These are phyloP conservation scores for Pythium aquatile DNA, from an alignment of 352 stramenopile species.

Conservation along the genomic window DNA sequence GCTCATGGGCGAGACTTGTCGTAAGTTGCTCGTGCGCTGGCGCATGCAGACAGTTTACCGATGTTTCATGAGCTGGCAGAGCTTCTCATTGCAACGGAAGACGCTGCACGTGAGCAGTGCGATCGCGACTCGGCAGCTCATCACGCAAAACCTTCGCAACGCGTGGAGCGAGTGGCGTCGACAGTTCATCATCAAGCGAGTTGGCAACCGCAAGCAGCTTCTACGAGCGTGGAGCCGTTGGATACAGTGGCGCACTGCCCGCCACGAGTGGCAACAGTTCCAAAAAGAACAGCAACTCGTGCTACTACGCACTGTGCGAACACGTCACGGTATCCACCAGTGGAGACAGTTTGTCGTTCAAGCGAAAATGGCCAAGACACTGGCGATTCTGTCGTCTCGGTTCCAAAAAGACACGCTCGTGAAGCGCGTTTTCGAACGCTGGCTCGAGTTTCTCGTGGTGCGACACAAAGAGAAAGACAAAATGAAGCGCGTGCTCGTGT, in stretches of 20 bases:
- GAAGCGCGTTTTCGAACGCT: slow-evolving; percentile 21
- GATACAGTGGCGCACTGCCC: background rate
- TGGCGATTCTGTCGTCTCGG: slow-evolving; percentile 14
- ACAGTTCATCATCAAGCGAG: slow-evolving; percentile 18
- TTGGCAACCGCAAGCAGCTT: slow-evolving; percentile 13
- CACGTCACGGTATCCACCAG: slow-evolving; percentile 10
- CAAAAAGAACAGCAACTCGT: slow-evolving; percentile 3
- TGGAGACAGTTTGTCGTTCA: slow-evolving; percentile 21
- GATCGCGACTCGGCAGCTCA: slow-evolving; percentile 12
- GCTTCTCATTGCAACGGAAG: slow-evolving; percentile 5
- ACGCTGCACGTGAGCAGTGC: slow-evolving; percentile 1
- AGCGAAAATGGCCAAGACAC: slow-evolving; percentile 15
- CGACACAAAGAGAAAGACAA: slow-evolving; percentile 18
- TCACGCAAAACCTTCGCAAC: background rate
- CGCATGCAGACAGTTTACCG: slow-evolving; percentile 36
- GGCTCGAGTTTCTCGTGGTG: slow-evolving; percentile 17
- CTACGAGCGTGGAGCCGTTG: slow-evolving; percentile 6
- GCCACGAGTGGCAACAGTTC: slow-evolving; percentile 6
- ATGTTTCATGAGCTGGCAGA: slow-evolving; percentile 36
- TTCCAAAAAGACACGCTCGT: slow-evolving; percentile 23
- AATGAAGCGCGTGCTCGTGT: slow-evolving; percentile 18
- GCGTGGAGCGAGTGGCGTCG: slow-evolving; percentile 21
- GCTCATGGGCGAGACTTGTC: slow-evolving; percentile 11
- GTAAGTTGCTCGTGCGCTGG: slow-evolving; percentile 34
- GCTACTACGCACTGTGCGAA: slow-evolving; percentile 7